A percentile compares a stretch with the other conserved stretches of the same genome.
Conservation (phyloP, 177 flowering plant species). For the Vitis hybrid region DNA sequence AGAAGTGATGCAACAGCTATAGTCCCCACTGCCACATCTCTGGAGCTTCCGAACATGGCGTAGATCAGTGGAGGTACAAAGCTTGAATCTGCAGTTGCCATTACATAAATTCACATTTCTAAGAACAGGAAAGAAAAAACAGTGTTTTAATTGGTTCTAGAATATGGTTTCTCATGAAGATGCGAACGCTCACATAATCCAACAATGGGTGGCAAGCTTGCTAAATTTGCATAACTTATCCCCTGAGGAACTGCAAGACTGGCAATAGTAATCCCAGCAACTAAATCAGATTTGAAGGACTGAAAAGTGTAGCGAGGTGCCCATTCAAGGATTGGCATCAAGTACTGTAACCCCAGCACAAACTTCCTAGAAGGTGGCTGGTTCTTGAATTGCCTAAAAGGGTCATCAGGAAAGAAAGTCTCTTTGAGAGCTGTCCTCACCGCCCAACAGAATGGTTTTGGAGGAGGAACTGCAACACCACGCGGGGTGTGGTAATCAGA, state of each 20-base stretch:
- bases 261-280: conserved; percentile 80
- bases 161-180: not conserved
- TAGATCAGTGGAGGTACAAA: conserved; percentile 75
- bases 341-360: conserved; percentile 53
- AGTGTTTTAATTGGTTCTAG: not conserved
- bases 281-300: conserved; percentile 60
- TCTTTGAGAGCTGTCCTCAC: conserved; percentile 50
- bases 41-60: conserved; percentile 71
- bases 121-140: not conserved
- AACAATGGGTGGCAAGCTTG: conserved; percentile 68
- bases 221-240: conserved; percentile 75
- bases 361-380: conserved; percentile 33
- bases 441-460: conserved; percentile 44
- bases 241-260: conserved; percentile 90
- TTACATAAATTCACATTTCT: not conserved
- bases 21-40: conserved; percentile 67
- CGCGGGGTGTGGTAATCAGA: conserved; percentile 27
- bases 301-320: conserved; percentile 60
- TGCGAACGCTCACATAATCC: conserved; percentile 60
- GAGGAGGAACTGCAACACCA: conserved; percentile 50
- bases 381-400: conserved; percentile 62
- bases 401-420: conserved; percentile 89
- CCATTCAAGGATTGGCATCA: conserved; percentile 80
- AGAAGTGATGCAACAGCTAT: conserved; percentile 68
- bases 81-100: conserved; percentile 52